These are phyloP conservation scores for Oryza meyeriana DNA, from an alignment of 176 grass and related monocot genomes.

Conservation along the genomic window DNA sequence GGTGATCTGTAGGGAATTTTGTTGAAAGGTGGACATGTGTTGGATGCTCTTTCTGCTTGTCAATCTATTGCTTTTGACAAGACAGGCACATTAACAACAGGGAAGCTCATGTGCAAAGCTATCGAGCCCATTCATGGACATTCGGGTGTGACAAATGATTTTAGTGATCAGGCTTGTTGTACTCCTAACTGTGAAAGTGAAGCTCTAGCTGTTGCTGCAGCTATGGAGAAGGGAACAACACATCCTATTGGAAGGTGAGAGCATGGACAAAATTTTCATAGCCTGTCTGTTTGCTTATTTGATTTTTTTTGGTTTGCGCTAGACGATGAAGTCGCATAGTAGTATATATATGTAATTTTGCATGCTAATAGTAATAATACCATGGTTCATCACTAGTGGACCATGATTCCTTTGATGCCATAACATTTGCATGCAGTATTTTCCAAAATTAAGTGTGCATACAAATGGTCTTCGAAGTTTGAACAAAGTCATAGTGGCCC, in stretches of 20 bases:
- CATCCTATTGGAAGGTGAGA: constrained; percentile 95
- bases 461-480: not conserved
- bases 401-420: not conserved
- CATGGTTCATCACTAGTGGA: not conserved
- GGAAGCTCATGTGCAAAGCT: constrained; percentile 94
- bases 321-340: not conserved
- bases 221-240: constrained; percentile 96
- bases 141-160: constrained; percentile 32
- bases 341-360: not conserved
- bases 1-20: constrained; percentile 79
- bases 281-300: not conserved
- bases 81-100: constrained; percentile 94
- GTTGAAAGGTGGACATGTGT: constrained; percentile 93
- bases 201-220: constrained; percentile 94
- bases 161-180: constrained; percentile 61
- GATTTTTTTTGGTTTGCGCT: constrained; percentile 1
- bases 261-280: constrained; percentile 13
- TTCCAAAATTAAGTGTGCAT: not conserved
- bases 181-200: constrained; percentile 94
- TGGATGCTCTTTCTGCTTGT: constrained; percentile 90
- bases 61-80: constrained; percentile 98
- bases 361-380: not conserved
- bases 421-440: not conserved
- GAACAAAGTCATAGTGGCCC: not conserved
- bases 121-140: constrained; percentile 98